Evolutionary conservation across 768 basidiomycete species (phyloP), one percentile per base, ranked within the genome.

Genomic region (Amanita inopinata): DNA sequence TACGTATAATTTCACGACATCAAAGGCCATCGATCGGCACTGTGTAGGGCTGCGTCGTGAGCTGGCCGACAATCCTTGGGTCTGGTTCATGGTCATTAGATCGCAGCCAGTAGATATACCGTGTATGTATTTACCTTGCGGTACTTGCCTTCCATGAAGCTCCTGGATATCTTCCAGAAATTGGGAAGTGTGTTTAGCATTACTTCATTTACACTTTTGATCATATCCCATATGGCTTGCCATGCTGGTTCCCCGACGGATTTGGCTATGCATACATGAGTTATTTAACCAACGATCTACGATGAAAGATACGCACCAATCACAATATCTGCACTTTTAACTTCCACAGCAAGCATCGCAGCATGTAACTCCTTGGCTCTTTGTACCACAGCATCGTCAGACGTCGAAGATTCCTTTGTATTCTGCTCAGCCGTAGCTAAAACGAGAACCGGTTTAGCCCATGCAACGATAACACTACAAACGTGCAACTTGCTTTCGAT

Each of bases 111-210:
- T 20, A 28, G 39, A 36, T 38, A 43, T 36, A 38, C 28, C 17
- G 30, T 33, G 40, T 35, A 41, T 33, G 33, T 24, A 56, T 63
- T 43, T 41, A 92, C 92, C 73, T 82, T 90, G 59, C 80, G 83
- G 58, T 86, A 92, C 59, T 87, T 91, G 3, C 96, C 94, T 32
- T 96, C 92, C 64, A 93, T 79, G 55, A 92, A 94, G 17, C 76
- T 79, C 59, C 78, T 87, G 2, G 87, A 82, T 36, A 99, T 86
- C 56, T 80, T 84, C 90, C 91, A 94, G 63, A 97, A 97, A 53
- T 76, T 88, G 10, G 94, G 92, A 17, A 99, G 71, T 1, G 83
- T 74, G n/a, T 80, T 68, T 9, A 92, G 60, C 59, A 97, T 73
- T 30, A 76, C 76, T 57, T 97, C 93, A 3, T 89, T 91, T n/a